Evolutionary conservation across 768 basidiomycete species (phyloP).

Genomic region (Leccinum disarticulatum): DNA sequence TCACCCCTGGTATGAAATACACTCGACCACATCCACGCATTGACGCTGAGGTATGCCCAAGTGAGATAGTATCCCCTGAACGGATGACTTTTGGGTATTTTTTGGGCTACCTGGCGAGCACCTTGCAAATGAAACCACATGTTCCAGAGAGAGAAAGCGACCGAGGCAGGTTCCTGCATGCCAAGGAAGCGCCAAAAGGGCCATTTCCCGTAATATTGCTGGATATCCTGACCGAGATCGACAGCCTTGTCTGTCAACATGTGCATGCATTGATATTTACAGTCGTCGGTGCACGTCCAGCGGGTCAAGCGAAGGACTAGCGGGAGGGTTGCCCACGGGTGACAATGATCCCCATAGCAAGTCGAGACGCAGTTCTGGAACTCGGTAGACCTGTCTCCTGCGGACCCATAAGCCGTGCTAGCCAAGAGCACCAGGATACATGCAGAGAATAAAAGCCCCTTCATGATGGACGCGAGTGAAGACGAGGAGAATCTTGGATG

Average conservation of each 20-base stretch:
- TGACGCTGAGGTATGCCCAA: conserved; percentile 73
- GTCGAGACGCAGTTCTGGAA: conserved; percentile 40
- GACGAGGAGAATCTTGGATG: neutral
- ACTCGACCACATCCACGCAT: conserved; percentile 90
- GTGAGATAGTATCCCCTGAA: conserved; percentile 66
- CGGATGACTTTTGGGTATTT: conserved; percentile 57
- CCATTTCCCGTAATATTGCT: conserved; percentile 97
- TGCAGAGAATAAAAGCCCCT: conserved; percentile 7
- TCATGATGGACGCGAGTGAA: conserved; percentile 8
- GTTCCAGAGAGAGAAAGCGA: conserved; percentile 87
- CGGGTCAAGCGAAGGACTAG: conserved; percentile 62
- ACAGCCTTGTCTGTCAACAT: conserved; percentile 60
- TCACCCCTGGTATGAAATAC: conserved; percentile 92
- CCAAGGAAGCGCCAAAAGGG: conserved; percentile 88
- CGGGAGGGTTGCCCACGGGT: conserved; percentile 39
- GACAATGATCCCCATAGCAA: conserved; percentile 24
- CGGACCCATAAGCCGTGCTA: conserved; percentile 18
- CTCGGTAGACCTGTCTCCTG: conserved; percentile 34
- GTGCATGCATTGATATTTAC: conserved; percentile 90
- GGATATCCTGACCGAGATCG: conserved; percentile 41
- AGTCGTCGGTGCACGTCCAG: conserved; percentile 90
- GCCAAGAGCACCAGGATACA: conserved; percentile 18
- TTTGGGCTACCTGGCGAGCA: conserved; percentile 43
- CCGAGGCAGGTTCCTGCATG: conserved; percentile 93
- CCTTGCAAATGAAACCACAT: conserved; percentile 73